Conservation (phyloP, 306 rosid species). For the barrel medic (Medicago truncatula) region DNA sequence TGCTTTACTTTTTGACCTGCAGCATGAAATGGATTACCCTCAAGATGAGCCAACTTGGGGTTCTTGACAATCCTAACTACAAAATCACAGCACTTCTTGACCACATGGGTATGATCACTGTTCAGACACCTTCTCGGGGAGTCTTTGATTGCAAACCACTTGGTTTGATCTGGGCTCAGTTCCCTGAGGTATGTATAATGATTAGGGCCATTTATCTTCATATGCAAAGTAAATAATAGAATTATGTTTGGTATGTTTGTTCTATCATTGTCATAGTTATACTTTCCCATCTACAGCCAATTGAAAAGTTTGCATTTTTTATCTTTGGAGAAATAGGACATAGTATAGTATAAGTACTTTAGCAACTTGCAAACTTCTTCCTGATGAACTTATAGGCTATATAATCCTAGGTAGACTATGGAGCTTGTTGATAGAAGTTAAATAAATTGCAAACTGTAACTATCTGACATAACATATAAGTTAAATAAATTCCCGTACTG, state of each 20-base stretch:
- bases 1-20: constrained; percentile 43
- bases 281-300: constrained; percentile 15
- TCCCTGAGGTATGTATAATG: constrained; percentile 74
- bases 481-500: not conserved
- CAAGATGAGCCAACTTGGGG: constrained; percentile 97
- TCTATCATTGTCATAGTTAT: constrained; percentile 4
- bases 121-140: constrained; percentile 78
- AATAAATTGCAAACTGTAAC: constrained; percentile 20
- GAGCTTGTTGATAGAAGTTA: not conserved
- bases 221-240: constrained; percentile 17
- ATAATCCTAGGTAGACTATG: constrained; percentile 20
- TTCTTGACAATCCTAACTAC: constrained; percentile 88
- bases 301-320: not conserved
- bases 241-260: constrained; percentile 3
- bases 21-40: constrained; percentile 93
- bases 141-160: constrained; percentile 97
- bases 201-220: constrained; percentile 13
- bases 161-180: constrained; percentile 93
- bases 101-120: constrained; percentile 94
- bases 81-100: constrained; percentile 92
- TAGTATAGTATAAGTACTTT: not conserved
- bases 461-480: not conserved
- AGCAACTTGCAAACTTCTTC: not conserved
- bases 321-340: not conserved
- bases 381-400: constrained; percentile 13